Percentiles rank a stretch among this genome's conserved stretches.
Evolutionary conservation across 176 grass and related monocot genomes (phyloP).

Genomic region (Triticum urartu): DNA sequence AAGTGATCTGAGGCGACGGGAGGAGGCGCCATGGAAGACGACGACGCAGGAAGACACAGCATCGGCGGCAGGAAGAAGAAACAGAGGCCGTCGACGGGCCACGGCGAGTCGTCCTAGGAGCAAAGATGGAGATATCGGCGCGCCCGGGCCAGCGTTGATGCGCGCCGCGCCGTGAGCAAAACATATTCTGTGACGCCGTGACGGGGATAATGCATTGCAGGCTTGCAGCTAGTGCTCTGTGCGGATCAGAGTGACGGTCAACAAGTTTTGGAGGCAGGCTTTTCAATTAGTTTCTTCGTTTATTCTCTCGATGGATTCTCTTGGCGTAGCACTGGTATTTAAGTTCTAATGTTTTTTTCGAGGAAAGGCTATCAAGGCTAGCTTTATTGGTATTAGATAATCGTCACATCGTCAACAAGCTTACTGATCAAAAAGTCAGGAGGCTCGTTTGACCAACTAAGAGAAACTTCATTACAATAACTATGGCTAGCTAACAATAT

Average conservation of each 20-base stretch:
- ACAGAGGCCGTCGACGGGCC: not conserved
- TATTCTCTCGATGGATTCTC: too few species aligned
- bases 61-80: not conserved
- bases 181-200: too few species aligned
- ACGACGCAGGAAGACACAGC: not conserved
- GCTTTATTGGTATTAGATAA: too few species aligned
- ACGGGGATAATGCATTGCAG: too few species aligned
- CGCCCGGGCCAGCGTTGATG: not conserved
- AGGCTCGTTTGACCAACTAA: too few species aligned
- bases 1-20: not conserved
- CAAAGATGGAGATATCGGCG: not conserved
- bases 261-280: not conserved
- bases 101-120: not conserved
- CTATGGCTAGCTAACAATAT: too few species aligned
- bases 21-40: not conserved
- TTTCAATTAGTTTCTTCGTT: not conserved
- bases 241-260: not conserved
- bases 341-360: too few species aligned
- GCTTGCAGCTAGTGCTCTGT: not conserved
- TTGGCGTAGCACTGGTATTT: not conserved
- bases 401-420: too few species aligned
- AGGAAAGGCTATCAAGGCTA: too few species aligned
- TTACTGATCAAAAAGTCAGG: too few species aligned
- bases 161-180: too few species aligned
- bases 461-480: too few species aligned